Conservation (phyloP, 805 yeast genomes). For the Suhomyces prunicola region DNA sequence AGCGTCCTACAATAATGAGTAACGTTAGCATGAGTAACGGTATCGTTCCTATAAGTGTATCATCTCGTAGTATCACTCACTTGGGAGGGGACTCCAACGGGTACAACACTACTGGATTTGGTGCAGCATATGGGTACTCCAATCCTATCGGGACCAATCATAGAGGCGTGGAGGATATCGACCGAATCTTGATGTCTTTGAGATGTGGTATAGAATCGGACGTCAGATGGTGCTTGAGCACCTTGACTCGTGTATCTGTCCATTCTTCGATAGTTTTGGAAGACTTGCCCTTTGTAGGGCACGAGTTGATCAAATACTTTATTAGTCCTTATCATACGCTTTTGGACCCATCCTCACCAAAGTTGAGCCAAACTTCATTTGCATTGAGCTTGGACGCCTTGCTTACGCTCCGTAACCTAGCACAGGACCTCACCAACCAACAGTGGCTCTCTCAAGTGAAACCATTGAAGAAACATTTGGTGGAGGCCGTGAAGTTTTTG, state of each 20-base stretch:
- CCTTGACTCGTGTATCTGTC: constrained; percentile 44
- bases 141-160: constrained; percentile 24
- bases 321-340: constrained; percentile 30
- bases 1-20: neutral
- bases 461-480: constrained; percentile 44
- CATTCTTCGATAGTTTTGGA: constrained; percentile 29
- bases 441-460: constrained; percentile 62
- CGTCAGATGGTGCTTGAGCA: constrained; percentile 66
- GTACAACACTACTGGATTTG: constrained; percentile 4
- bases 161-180: constrained; percentile 61
- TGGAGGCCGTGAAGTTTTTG: constrained; percentile 43
- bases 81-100: neutral
- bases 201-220: constrained; percentile 63
- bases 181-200: constrained; percentile 69
- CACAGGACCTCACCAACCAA: constrained; percentile 81
- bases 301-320: constrained; percentile 37
- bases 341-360: constrained; percentile 12
- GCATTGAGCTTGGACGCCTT: constrained; percentile 44
- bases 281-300: constrained; percentile 40
- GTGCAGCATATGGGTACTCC: constrained; percentile 12
- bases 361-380: constrained; percentile 18
- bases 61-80: neutral
- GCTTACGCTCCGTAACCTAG: constrained; percentile 72
- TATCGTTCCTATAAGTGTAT: constrained; percentile 3
- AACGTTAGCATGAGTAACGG: constrained; percentile 3